A percentile compares a stretch with the other conserved stretches of the same genome.
These are phyloP conservation scores for Saturnispora ahearnii DNA, from an alignment of 805 yeast species.

Conservation along the genomic window DNA sequence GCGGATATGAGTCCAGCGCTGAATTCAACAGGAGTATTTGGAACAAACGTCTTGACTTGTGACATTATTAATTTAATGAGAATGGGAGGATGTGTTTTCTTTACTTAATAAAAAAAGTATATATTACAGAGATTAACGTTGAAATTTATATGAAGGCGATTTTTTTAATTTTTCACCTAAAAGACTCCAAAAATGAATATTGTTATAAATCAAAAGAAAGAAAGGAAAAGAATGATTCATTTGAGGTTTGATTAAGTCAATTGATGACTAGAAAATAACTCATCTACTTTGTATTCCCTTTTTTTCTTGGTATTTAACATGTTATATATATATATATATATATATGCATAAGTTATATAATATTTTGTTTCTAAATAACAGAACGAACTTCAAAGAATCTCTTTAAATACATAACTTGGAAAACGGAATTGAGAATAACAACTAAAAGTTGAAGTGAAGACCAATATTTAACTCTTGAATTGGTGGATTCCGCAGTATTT, in stretches of 20 bases:
- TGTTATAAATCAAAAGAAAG: no score
- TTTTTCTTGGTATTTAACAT: neutral
- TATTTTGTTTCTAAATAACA: slow-evolving; percentile 41
- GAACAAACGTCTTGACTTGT: slow-evolving; percentile 8
- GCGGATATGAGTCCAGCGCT: slow-evolving; percentile 82
- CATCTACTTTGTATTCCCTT: neutral
- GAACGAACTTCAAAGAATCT: slow-evolving; percentile 94
- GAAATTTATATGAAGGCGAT: no score
- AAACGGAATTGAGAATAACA: slow-evolving; percentile 76
- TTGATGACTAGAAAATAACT: no score
- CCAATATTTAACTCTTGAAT: slow-evolving; percentile 97
- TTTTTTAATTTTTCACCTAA: neutral
- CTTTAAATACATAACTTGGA: slow-evolving; percentile 89
- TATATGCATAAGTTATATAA: neutral
- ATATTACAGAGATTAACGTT: no score
- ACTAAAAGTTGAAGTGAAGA: slow-evolving; percentile 82
- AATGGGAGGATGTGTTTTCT: no score
- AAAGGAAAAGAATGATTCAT: no score
- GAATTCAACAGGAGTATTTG: slow-evolving; percentile 13
- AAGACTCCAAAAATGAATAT: no score
- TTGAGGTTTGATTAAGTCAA: no score
- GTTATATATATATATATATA: neutral
- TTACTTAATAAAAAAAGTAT: no score
- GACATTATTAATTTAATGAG: slow-evolving; percentile 2
- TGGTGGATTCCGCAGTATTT: slow-evolving; percentile 96